Conservation (phyloP, 2,329 filamentous ascomycete genomes). For the Hypoxylon sp. region DNA sequence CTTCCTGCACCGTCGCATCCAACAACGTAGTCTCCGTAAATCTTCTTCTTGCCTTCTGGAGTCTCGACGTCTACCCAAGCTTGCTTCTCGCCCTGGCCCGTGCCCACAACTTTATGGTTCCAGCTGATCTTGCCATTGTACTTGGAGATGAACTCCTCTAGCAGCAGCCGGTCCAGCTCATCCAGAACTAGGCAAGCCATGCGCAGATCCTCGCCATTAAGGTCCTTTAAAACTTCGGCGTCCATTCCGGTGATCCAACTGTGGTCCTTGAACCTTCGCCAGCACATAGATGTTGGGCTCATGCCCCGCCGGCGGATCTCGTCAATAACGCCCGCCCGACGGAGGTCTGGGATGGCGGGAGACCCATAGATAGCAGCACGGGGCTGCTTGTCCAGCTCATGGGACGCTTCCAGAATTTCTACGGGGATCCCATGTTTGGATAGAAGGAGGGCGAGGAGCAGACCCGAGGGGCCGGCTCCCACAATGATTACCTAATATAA, state of each 20-base stretch:
- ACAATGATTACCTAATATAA: constrained; percentile 61
- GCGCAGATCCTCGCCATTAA: constrained; percentile 59
- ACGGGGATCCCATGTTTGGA: constrained; percentile 67
- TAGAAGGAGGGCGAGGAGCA: constrained; percentile 67
- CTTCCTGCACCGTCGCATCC: constrained; percentile 71
- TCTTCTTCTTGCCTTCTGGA: constrained; percentile 55
- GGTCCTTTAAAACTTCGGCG: constrained; percentile 53
- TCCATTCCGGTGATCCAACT: constrained; percentile 58
- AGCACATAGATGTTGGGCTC: constrained; percentile 58
- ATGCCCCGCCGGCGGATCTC: constrained; percentile 58
- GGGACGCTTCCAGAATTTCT: constrained; percentile 69
- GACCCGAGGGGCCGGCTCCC: constrained; percentile 66
- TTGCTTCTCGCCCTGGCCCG: constrained; percentile 62
- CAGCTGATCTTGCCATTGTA: constrained; percentile 59
- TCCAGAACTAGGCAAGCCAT: constrained; percentile 61
- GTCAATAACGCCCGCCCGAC: constrained; percentile 70
- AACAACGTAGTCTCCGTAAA: constrained; percentile 68
- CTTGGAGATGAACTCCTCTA: constrained; percentile 58
- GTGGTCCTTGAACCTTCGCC: constrained; percentile 58
- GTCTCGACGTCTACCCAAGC: constrained; percentile 64
- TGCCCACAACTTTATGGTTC: constrained; percentile 62
- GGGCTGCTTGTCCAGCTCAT: constrained; percentile 70
- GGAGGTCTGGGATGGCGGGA: constrained; percentile 70
- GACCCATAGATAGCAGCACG: constrained; percentile 74
- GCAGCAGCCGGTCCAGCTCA: constrained; percentile 61